Base-by-base conservation (phyloP, 768 basidiomycete genomes). In the Lactarius quietus region DNA sequence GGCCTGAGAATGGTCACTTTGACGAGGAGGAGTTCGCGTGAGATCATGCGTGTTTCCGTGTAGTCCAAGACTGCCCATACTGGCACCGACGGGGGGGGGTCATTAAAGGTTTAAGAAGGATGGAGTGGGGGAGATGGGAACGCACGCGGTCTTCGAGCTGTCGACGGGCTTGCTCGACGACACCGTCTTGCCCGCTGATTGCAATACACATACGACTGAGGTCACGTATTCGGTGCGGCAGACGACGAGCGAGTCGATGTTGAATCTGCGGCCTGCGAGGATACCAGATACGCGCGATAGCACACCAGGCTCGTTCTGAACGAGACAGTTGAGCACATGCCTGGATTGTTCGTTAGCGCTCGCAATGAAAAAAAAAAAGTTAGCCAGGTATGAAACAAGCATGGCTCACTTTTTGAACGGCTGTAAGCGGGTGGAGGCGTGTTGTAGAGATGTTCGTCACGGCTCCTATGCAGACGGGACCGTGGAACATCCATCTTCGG, bases 11-110 rank as follows among this genome's bases (percentile, higher is more conserved):
- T 96, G 64, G 97, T 98, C 3, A 99, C 87, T 74, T 99, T 99
- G 73, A 90, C 92, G 69, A 99, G 89, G 36, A 98, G 84, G 17
- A 98, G 83, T 77, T 99, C 97, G 70, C 97, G 91, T 69, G 90
- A 84, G 75, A 99, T 96, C 33, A 89, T 87, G 63, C 84, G 86
- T 28, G 95, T 98, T 67, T 95, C 84, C 23, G 96, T 98, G 76
- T 98, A 99, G 78, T 99, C 95, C 66, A 99, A 82, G 36, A 99
- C 97, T 31, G 96, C 97, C 97, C 97, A 99, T 5, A 99, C 97
- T 58, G 96, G 97, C 31, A 99, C 95, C 96, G 97, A 57, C 8
- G 51, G 41, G 26, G 28, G 33, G 41, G 31, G 41, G 31, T n/a
- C n/a, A n/a, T n/a, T n/a, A n/a, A n/a, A n/a, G n/a, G n/a, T n/a